Base-by-base conservation (phyloP, 2,329 filamentous ascomycete species). In the Trichoderma koningiopsis region DNA sequence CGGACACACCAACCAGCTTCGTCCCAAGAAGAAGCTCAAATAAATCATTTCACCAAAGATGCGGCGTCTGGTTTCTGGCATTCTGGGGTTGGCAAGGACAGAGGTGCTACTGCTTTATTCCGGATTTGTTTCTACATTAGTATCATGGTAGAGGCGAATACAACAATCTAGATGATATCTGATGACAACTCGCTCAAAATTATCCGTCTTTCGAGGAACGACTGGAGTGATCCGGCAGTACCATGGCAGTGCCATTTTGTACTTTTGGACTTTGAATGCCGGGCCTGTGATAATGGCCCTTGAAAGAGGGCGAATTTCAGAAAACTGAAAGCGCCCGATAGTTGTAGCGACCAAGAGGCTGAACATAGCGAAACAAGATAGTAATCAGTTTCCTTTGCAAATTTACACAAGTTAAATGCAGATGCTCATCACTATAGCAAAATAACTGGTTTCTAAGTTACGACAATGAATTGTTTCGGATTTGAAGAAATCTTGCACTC, bases 11-110 rank as follows among this genome's bases (percentile, higher is more conserved):
- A 98, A 98, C 93, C 96, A 99, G 91, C 93, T 99, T 83, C 93
- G 96, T 87, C 96, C 96, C 85, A 99, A 99, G 95, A 99, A 99
- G 94, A 99, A 99, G 95, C 90, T 97, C 83, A 97, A 97, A 88
- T 85, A 84, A 79, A 81, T 79, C 77, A 80, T 80, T 77, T 70
- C 70, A 75, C 73, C 75, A 79, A 79, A 79, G 76, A 80, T 79
- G 79, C 77, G 82, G 81, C 82, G 81, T 84, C 80, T 80, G 79
- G 81, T 79, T 81, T 76, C 76, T 78, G 79, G 78, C 77, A 81
- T 80, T 79, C 71, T 76, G 77, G 78, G 74, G 75, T 49, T 77
- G 77, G 79, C 75, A 76, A 75, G 75, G 75, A 76, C 74, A 77
- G 74, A 77, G 75, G 75, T 75, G 75, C 75, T 76, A 75, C 75